Conservation (phyloP, 2,329 filamentous ascomycete species). For the Sporothrix phasma region DNA sequence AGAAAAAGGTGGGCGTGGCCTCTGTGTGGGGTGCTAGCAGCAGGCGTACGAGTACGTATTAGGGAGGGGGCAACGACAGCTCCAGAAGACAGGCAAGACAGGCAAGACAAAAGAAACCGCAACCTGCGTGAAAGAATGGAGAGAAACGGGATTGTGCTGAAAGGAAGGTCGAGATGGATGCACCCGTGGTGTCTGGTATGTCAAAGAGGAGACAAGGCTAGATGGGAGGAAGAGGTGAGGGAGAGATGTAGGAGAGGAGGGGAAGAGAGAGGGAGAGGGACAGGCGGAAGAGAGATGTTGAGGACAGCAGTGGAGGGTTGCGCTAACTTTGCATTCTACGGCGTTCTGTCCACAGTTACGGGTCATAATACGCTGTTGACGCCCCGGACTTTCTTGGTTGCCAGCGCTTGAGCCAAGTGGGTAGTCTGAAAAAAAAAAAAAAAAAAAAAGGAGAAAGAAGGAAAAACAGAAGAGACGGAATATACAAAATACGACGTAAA, state of each 20-base stretch:
- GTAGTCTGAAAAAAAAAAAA: slow-evolving; percentile 5
- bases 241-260: neutral
- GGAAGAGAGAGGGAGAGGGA: neutral
- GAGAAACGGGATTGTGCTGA: neutral
- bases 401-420: neutral
- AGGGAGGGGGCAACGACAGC: neutral
- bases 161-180: slow-evolving; percentile 3
- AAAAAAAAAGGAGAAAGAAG: slow-evolving; percentile 4
- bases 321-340: neutral
- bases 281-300: neutral
- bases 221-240: slow-evolving; percentile 1
- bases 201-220: neutral
- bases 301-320: slow-evolving; percentile 10
- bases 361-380: neutral
- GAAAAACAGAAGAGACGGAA: slow-evolving; percentile 3
- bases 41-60: no score
- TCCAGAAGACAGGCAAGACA: neutral
- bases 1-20: slow-evolving; percentile 8
- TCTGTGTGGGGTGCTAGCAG: slow-evolving; percentile 8
- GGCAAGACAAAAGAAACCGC: neutral
- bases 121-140: slow-evolving; percentile 7
- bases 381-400: slow-evolving; percentile 14
- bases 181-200: neutral
- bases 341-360: neutral
- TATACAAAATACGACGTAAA: neutral